phyloP scores from a whole-genome alignment of 352 stramenopile species.

The Phytophthora lateralis region DNA sequence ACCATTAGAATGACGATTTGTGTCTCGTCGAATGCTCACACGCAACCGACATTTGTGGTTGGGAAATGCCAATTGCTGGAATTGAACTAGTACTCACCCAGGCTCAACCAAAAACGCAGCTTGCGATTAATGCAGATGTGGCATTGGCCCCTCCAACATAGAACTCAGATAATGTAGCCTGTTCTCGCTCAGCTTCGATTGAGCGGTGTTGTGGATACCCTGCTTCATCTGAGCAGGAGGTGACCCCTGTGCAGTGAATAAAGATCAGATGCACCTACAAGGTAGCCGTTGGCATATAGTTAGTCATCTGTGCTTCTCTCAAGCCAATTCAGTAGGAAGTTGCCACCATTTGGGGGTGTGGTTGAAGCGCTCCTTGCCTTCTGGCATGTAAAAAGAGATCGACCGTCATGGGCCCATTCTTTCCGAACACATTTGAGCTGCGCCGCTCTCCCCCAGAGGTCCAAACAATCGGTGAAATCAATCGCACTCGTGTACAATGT shows the following conservation, averaged over 20 bases:
- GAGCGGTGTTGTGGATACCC: too few relatives aligned
- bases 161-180: background rate
- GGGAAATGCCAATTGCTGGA: too few relatives aligned
- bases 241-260: slow-evolving; percentile 2
- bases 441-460: background rate
- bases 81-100: background rate
- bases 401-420: background rate
- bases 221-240: slow-evolving; percentile 5
- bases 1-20: background rate
- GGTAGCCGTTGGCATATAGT: slow-evolving; percentile 18
- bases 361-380: slow-evolving; percentile 7
- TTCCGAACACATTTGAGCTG: slow-evolving; percentile 18
- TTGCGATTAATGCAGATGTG: background rate
- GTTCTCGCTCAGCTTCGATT: too few relatives aligned
- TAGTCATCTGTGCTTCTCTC: slow-evolving; percentile 10
- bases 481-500: background rate
- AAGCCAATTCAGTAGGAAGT: slow-evolving; percentile 10
- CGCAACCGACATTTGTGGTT: too few relatives aligned
- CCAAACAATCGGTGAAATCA: too few relatives aligned
- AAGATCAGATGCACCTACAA: background rate
- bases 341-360: slow-evolving; percentile 7
- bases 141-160: background rate
- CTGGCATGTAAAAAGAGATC: background rate
- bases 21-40: background rate
- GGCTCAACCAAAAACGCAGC: background rate